These are phyloP conservation scores for Sporothrix pseudoabietina DNA, from an alignment of 2,329 filamentous ascomycete genomes.

Conservation along the genomic window DNA sequence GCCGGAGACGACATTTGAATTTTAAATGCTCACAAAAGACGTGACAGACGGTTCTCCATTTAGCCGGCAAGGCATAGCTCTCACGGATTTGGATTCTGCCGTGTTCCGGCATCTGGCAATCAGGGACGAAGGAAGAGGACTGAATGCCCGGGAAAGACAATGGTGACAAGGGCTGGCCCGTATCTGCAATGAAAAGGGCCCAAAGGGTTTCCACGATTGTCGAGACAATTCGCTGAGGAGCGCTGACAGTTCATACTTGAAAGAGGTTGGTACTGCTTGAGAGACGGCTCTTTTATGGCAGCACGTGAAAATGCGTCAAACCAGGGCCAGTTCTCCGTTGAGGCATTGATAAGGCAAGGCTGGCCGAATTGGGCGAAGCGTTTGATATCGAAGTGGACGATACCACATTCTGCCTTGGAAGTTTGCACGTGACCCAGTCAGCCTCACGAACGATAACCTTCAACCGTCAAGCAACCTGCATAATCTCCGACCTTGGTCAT, in stretches of 20 bases:
- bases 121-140: background rate
- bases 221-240: background rate
- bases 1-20: background rate
- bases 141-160: background rate
- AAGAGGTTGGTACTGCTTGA: background rate
- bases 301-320: background rate
- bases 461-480: background rate
- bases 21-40: background rate
- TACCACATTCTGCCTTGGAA: slow-evolving; percentile 12
- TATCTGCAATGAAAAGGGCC: background rate
- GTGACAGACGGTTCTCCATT: background rate
- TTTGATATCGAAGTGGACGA: background rate
- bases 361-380: background rate
- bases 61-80: slow-evolving; percentile 22
- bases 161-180: background rate
- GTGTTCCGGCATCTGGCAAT: slow-evolving; percentile 20
- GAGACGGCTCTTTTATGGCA: background rate
- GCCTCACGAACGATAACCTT: background rate
- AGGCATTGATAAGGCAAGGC: background rate
- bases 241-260: background rate
- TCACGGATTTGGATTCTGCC: slow-evolving; percentile 12
- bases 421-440: background rate
- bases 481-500: background rate
- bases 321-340: background rate
- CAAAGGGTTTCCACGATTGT: background rate